These are phyloP conservation scores for Yarrowia bubula DNA, from an alignment of 805 yeast genomes.

Conservation along the genomic window DNA sequence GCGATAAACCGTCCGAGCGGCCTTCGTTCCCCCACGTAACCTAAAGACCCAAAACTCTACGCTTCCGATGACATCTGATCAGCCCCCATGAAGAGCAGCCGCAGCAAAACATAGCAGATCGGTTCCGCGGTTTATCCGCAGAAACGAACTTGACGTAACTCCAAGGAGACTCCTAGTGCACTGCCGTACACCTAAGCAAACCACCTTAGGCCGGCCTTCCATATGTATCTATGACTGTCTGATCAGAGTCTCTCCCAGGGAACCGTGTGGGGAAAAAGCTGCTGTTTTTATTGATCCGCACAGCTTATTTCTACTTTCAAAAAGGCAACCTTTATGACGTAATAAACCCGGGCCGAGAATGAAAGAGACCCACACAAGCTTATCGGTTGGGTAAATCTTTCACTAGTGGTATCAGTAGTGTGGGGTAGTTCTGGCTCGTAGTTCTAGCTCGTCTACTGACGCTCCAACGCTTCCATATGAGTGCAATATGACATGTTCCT, in stretches of 20 bases:
- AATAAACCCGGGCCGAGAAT: not conserved
- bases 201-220: too few species aligned
- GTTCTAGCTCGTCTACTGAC: too few species aligned
- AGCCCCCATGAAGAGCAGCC: constrained; percentile 4
- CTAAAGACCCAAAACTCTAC: not conserved
- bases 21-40: not conserved
- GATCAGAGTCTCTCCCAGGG: not conserved
- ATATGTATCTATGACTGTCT: not conserved
- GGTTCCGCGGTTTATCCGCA: not conserved
- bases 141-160: not conserved
- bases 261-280: not conserved
- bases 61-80: constrained; percentile 3
- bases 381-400: not conserved
- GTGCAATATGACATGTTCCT: too few species aligned
- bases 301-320: not conserved
- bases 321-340: not conserved
- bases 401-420: too few species aligned
- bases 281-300: not conserved
- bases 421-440: too few species aligned
- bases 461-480: too few species aligned
- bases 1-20: too few species aligned
- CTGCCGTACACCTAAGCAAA: not conserved
- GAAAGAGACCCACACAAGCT: not conserved
- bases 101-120: not conserved
- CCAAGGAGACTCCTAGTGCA: not conserved